These are phyloP conservation scores for Graphilbum fragrans DNA, from an alignment of 2,329 filamentous ascomycete species.

Conservation along the genomic window DNA sequence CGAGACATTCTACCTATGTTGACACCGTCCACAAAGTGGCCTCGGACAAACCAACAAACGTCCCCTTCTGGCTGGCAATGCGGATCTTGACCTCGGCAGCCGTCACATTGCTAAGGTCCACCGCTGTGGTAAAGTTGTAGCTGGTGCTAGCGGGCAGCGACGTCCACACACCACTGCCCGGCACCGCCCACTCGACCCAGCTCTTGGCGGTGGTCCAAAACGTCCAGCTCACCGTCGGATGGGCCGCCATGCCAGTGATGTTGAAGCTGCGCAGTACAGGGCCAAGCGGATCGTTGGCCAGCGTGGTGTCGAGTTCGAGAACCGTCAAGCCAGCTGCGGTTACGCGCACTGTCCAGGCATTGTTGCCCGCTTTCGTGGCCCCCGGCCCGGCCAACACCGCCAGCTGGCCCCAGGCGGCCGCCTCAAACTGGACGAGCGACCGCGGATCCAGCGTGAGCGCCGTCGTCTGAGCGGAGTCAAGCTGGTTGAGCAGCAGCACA, in stretches of 20 bases:
- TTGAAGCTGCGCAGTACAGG: conserved; percentile 2
- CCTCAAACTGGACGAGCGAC: background rate
- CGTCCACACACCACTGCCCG: conserved; percentile 5
- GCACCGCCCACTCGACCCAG: conserved; percentile 5
- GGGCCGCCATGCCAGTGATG: background rate
- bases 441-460: conserved; percentile 3
- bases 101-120: conserved; percentile 1
- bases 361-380: background rate
- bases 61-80: conserved; percentile 2
- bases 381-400: background rate
- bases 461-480: background rate
- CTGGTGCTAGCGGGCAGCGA: conserved; percentile 1
- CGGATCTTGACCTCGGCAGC: conserved; percentile 4
- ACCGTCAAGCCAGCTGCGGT: conserved; percentile 1
- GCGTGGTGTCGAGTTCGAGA: conserved; percentile 1
- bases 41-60: background rate
- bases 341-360: conserved; percentile 2
- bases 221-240: conserved; percentile 4
- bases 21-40: conserved; percentile 8
- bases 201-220: conserved; percentile 7
- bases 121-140: conserved; percentile 5
- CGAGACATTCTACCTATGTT: too few relatives aligned
- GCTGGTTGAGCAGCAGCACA: conserved; percentile 4
- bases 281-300: conserved; percentile 2
- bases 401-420: background rate